Conservation (phyloP, 148 eudicot species). For the Fagopyrum esculentum region DNA sequence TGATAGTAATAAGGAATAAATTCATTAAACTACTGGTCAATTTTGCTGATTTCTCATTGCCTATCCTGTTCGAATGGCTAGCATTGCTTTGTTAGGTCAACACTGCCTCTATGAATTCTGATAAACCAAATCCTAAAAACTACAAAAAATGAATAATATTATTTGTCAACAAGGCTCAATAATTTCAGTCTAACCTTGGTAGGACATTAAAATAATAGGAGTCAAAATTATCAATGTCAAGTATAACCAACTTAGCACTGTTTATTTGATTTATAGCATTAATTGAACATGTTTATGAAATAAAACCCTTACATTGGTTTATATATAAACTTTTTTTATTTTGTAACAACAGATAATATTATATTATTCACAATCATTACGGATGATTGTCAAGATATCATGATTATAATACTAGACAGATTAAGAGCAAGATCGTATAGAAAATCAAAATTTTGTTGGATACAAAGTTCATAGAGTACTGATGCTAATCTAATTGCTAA, state of each 20-base stretch:
- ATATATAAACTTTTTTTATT: too few relatives aligned
- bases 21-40: neutral
- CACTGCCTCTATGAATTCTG: neutral
- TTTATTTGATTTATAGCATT: neutral
- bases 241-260: neutral
- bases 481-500: too few relatives aligned
- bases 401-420: too few relatives aligned
- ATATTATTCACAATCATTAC: too few relatives aligned
- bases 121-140: neutral
- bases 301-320: too few relatives aligned
- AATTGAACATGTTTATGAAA: too few relatives aligned
- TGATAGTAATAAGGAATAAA: neutral
- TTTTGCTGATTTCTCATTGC: neutral
- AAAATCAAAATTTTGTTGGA: too few relatives aligned
- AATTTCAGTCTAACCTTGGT: neutral
- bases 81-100: neutral
- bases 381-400: too few relatives aligned
- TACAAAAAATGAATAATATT: neutral
- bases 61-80: neutral
- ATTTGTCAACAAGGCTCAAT: neutral
- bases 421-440: too few relatives aligned
- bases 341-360: too few relatives aligned
- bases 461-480: too few relatives aligned
- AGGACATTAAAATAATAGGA: neutral
- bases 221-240: neutral